Base-by-base conservation (phyloP, 805 yeast species). In the Saturnispora sanitii region DNA sequence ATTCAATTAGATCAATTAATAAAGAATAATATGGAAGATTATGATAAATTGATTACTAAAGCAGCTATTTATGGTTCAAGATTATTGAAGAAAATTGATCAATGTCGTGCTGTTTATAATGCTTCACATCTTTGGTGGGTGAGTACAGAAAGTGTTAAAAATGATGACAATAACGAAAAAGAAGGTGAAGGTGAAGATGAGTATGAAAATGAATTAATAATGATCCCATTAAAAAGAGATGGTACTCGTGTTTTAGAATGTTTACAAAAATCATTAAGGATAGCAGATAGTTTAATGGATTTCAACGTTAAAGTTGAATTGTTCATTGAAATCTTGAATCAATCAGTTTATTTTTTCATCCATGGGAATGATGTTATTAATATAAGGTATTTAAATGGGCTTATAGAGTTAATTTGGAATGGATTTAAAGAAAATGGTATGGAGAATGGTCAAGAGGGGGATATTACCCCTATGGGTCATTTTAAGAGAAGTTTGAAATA, bases 41-140 rank as follows among this genome's bases (percentile, higher is more conserved):
- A 84, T 60, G 92, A 86, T 50, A 73, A 77, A 4, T 66, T 90
- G 49, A 86, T 88, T 38, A 82, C 94, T 13, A 82, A 87, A 57
- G 72, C 88, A 35, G 86, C 96, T 1, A 64, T 88, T 36, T 85
- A 86, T 53, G 94, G 95, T 4, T 84, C 95, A 12, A 85, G 84
- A 58, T 67, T 92, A 38, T 68, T 90, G 53, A 86, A 84, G 58
- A 90, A 90, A 58, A 87, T 92, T 27, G 97, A 90, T 54, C 98
- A 92, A 60, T 88, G 96, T 58, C 75, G 96, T 13, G 79, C 95
- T 0, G 94, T 87, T 5, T 85, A 82, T 56, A 61, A 75, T 38
- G 88, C 95, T 33, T 79, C 95, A 1, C 96, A 92, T 60, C 63
- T 92, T 37, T 92, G 96, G 96, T 84, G 94, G 92, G 82, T 90